Conservation (phyloP, 1,139 yeast genomes). For the Yamadazyma aaseri region DNA sequence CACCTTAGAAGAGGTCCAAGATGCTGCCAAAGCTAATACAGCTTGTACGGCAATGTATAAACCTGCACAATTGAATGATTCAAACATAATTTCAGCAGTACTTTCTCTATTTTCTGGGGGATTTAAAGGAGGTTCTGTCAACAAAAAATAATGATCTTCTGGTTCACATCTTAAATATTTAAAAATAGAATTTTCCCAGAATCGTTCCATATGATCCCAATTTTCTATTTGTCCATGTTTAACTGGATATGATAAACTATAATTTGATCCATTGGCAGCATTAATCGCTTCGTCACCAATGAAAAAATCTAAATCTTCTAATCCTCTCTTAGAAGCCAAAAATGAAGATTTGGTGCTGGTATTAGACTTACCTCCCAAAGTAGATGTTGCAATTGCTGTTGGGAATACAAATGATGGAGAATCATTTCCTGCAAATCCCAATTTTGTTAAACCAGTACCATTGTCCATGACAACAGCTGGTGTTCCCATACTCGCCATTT, state of each 20-base stretch:
- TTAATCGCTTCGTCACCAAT: slow-evolving; percentile 94
- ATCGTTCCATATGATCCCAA: slow-evolving; percentile 99
- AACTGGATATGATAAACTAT: slow-evolving; percentile 87
- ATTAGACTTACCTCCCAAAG: slow-evolving; percentile 37
- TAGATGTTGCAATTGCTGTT: slow-evolving; percentile 89
- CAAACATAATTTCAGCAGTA: slow-evolving; percentile 98
- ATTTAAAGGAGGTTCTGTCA: slow-evolving; percentile 97
- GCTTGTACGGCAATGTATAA: slow-evolving; percentile 98
- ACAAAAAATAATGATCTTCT: slow-evolving; percentile 91
- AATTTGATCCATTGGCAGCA: slow-evolving; percentile 88
- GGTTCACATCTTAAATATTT: slow-evolving; percentile 97
- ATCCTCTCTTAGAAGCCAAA: slow-evolving; percentile 76
- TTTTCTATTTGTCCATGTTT: slow-evolving; percentile 97
- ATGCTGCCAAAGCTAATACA: slow-evolving; percentile 95
- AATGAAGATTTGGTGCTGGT: slow-evolving; percentile 42
- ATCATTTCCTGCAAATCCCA: slow-evolving; percentile 98
- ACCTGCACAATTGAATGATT: slow-evolving; percentile 97
- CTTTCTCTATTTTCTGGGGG: slow-evolving; percentile 99
- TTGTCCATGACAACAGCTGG: slow-evolving; percentile 98
- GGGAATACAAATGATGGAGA: slow-evolving; percentile 97
- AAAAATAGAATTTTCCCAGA: slow-evolving; percentile 97
- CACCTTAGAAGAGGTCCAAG: slow-evolving; percentile 97
- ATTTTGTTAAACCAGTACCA: slow-evolving; percentile 96
- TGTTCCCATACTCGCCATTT: slow-evolving; percentile 63
- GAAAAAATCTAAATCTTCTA: slow-evolving; percentile 91